These are phyloP conservation scores for Pythium dissimile DNA, from an alignment of 352 stramenopile genomes.

Conservation along the genomic window DNA sequence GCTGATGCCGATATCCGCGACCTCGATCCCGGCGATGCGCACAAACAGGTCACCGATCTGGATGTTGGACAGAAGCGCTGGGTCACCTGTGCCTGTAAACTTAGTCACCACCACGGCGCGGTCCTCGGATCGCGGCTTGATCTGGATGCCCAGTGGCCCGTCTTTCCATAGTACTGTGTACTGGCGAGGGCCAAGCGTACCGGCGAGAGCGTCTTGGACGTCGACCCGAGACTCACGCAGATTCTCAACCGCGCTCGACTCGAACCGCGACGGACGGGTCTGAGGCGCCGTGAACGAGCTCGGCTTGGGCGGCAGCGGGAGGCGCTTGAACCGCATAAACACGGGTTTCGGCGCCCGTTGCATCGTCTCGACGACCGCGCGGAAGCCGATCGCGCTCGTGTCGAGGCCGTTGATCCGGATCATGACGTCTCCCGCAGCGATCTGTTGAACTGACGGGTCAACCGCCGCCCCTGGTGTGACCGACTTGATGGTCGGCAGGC, in stretches of 20 bases:
- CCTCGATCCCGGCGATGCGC: slow-evolving; percentile 64
- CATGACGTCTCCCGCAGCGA: slow-evolving; percentile 61
- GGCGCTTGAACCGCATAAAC: slow-evolving; percentile 60
- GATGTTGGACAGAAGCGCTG: slow-evolving; percentile 49
- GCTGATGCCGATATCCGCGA: slow-evolving; percentile 63
- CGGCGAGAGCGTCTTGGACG: slow-evolving; percentile 1
- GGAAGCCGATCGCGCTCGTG: slow-evolving; percentile 78
- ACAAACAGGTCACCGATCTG: slow-evolving; percentile 72
- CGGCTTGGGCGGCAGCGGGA: not conserved
- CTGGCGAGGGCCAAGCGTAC: slow-evolving; percentile 30
- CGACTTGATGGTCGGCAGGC: slow-evolving; percentile 62
- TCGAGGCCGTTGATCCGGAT: slow-evolving; percentile 68
- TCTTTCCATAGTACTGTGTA: slow-evolving; percentile 78
- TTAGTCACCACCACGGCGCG: slow-evolving; percentile 68
- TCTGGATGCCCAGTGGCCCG: slow-evolving; percentile 78
- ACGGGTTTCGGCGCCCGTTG: slow-evolving; percentile 74
- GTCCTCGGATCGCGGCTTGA: slow-evolving; percentile 55
- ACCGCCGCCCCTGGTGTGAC: slow-evolving; percentile 49
- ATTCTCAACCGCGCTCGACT: not conserved
- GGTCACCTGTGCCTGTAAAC: slow-evolving; percentile 59
- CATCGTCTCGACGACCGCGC: slow-evolving; percentile 69
- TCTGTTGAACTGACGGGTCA: slow-evolving; percentile 64
- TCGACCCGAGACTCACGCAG: slow-evolving; percentile 11
- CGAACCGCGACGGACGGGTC: not conserved
- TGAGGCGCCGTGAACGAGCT: not conserved